Conservation (phyloP, 2,329 filamentous ascomycete species). For the Fusarium agapanthi region DNA sequence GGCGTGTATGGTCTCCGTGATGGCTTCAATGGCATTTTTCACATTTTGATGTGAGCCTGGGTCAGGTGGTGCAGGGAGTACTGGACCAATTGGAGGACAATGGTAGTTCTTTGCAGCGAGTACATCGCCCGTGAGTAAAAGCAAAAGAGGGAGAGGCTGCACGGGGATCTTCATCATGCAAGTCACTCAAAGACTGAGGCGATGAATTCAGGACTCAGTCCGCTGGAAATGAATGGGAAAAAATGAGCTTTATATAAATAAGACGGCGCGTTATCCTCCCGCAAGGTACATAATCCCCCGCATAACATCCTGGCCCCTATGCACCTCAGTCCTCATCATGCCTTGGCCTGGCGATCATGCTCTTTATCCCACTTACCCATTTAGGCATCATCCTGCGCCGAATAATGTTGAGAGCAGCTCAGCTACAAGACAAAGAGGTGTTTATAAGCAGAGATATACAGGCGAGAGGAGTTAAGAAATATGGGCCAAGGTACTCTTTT, state of each 20-base stretch:
- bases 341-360: background rate
- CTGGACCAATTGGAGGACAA: conserved; percentile 6
- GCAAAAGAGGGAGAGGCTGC: background rate
- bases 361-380: background rate
- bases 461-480: too few species aligned
- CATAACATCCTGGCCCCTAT: background rate
- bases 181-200: background rate
- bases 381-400: background rate
- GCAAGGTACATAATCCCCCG: background rate
- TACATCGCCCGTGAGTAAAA: background rate
- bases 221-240: background rate
- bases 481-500: background rate
- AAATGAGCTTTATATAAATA: background rate
- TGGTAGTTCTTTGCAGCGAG: conserved; percentile 15
- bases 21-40: background rate
- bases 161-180: background rate
- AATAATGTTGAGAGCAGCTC: background rate
- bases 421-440: background rate
- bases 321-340: background rate
- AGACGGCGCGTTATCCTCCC: background rate
- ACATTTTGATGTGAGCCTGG: background rate
- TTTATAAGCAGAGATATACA: background rate
- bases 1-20: background rate
- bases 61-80: conserved; percentile 1
- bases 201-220: too few species aligned